These are phyloP conservation scores for Arctium minus DNA, from an alignment of 129 eudicot genomes.

Conservation along the genomic window DNA sequence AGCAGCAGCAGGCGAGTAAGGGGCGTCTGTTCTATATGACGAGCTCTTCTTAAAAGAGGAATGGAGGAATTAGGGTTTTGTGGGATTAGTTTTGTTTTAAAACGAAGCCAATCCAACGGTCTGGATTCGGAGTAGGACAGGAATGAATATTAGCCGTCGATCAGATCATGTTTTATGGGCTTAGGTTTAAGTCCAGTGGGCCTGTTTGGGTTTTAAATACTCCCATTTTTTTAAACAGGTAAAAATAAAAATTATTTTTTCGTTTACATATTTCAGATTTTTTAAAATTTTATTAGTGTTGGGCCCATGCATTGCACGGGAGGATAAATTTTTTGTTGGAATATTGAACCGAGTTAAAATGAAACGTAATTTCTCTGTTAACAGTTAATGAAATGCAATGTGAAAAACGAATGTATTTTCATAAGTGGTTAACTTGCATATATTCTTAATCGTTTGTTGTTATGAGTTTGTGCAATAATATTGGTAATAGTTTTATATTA, in stretches of 20 bases:
- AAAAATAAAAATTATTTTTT: not conserved
- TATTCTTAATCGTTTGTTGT: too few relatives aligned
- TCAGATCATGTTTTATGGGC: not conserved
- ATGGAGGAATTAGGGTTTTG: constrained; percentile 18
- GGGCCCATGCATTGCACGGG: too few relatives aligned
- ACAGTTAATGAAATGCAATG: too few relatives aligned
- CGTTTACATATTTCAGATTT: not conserved
- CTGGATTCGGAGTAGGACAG: not conserved
- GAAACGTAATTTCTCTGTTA: too few relatives aligned
- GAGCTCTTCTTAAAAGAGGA: constrained; percentile 4
- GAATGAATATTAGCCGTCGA: not conserved
- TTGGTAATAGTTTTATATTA: too few relatives aligned
- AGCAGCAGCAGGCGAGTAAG: constrained; percentile 15
- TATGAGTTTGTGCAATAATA: too few relatives aligned
- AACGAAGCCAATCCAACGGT: not conserved
- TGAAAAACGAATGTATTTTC: too few relatives aligned
- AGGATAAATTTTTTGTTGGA: too few relatives aligned
- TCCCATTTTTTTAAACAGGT: not conserved
- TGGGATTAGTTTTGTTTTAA: not conserved
- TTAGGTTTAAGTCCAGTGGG: constrained; percentile 9
- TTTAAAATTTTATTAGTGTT: too few relatives aligned
- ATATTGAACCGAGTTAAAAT: too few relatives aligned
- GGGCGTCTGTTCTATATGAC: not conserved
- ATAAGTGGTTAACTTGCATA: too few relatives aligned
- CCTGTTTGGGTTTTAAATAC: not conserved